Evolutionary conservation across 2,329 filamentous ascomycete genomes (phyloP).

Genomic region (Zasmidium cellare): DNA sequence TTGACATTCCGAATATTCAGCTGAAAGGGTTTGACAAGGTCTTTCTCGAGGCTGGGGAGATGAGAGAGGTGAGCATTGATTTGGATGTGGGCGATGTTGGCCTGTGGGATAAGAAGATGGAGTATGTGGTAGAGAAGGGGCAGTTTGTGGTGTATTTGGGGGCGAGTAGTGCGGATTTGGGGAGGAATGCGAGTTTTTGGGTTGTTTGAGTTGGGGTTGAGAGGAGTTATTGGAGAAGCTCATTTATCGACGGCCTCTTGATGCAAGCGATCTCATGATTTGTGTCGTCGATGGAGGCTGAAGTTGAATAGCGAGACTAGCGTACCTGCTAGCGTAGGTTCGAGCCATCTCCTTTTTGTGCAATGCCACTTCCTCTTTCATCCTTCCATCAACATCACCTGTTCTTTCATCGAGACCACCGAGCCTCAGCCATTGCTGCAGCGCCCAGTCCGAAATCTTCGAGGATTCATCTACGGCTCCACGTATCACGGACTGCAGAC

Average conservation of each 20-base stretch:
- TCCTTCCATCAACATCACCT: no score
- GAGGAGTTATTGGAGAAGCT: no score
- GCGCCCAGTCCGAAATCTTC: neutral
- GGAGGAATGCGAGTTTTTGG: conserved; percentile 46
- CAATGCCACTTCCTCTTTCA: no score
- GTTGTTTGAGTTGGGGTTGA: no score
- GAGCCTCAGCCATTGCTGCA: neutral
- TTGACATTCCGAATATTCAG: conserved; percentile 52
- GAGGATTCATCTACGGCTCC: neutral
- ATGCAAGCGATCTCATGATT: no score
- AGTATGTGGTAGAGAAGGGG: conserved; percentile 73
- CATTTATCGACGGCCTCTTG: no score
- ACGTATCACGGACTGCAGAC: neutral
- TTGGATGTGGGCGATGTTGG: conserved; percentile 54
- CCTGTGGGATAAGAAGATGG: conserved; percentile 60
- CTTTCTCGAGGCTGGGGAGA: conserved; percentile 22
- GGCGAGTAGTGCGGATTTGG: conserved; percentile 57
- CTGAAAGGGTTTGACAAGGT: conserved; percentile 44
- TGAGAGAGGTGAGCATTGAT: conserved; percentile 31
- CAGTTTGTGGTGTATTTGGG: conserved; percentile 65
- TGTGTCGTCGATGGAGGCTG: no score
- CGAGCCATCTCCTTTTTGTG: no score
- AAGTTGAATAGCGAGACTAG: no score
- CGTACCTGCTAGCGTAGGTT: no score
- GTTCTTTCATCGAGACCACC: neutral